Evolutionary conservation across 495 filamentous ascomycete genomes (phyloP).

Genomic region (Penicillium waksmanii): DNA sequence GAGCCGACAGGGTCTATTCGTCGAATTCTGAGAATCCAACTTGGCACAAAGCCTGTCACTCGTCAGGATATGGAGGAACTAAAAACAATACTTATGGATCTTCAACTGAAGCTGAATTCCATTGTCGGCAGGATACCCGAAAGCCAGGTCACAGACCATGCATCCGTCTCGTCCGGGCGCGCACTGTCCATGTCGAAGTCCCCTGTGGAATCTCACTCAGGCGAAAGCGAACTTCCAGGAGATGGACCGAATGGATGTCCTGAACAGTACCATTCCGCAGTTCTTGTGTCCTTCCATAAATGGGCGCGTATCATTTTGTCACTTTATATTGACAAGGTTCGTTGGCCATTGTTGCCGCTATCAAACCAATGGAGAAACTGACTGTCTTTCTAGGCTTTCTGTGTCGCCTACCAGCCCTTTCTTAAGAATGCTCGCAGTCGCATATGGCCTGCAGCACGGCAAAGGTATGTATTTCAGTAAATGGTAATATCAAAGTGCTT

Average conservation of each 20-base stretch:
- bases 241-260: conserved; percentile 42
- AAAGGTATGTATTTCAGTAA: conserved; percentile 41
- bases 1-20: conserved; percentile 43
- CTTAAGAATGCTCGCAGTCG: conserved; percentile 59
- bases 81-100: conserved; percentile 45
- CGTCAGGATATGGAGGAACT: conserved; percentile 51
- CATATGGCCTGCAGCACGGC: conserved; percentile 56
- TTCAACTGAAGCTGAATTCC: conserved; percentile 49
- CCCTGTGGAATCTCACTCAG: conserved; percentile 29
- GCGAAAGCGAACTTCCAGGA: conserved; percentile 40
- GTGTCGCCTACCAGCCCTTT: conserved; percentile 59
- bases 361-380: conserved; percentile 1
- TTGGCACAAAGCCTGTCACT: conserved; percentile 49
- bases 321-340: conserved; percentile 50
- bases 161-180: conserved; percentile 24
- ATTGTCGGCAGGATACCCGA: conserved; percentile 48
- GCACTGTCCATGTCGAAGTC: conserved; percentile 38
- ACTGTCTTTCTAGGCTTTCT: conserved; percentile 44
- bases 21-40: conserved; percentile 49
- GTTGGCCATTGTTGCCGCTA: not conserved
- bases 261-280: conserved; percentile 50
- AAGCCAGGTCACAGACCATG: conserved; percentile 9
- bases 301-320: conserved; percentile 51
- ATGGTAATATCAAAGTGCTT: not conserved
- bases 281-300: conserved; percentile 51